phyloP scores from a whole-genome alignment of 148 eudicot species.

The Arbutus unedo region DNA sequence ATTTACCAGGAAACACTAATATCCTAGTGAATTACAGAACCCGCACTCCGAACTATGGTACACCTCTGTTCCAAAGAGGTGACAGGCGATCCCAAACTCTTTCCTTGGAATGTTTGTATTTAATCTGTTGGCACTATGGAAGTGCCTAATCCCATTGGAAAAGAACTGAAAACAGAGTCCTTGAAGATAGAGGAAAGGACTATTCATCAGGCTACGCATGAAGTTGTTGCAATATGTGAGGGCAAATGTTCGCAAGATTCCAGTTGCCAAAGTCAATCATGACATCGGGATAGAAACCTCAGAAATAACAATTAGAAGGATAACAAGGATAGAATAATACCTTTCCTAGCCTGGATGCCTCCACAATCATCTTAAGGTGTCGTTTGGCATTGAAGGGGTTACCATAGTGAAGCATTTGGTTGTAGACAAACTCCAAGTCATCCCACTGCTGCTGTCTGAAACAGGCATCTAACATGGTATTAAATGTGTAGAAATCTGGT shows the following conservation, averaged over 20 bases:
- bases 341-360: conserved; percentile 72
- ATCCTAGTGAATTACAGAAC: not conserved
- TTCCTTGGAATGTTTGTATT: too few species aligned
- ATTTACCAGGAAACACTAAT: not conserved
- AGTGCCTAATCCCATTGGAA: not conserved
- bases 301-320: not conserved
- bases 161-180: not conserved
- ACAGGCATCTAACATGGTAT: conserved; percentile 68
- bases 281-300: not conserved
- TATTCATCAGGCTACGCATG: not conserved
- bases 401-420: conserved; percentile 61
- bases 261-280: not conserved
- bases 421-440: conserved; percentile 60
- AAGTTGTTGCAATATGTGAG: not conserved
- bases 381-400: conserved; percentile 69
- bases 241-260: too few species aligned
- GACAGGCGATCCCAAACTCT: not conserved
- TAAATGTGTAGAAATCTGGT: conserved; percentile 75
- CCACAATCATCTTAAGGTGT: conserved; percentile 70
- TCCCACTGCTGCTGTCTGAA: conserved; percentile 54
- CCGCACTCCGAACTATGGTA: not conserved
- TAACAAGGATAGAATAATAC: conserved; percentile 30
- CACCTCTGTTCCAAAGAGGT: not conserved
- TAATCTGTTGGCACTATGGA: too few species aligned
- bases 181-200: not conserved